Percentiles rank a stretch among this genome's conserved stretches.
Evolutionary conservation across 2,329 filamentous ascomycete species (phyloP).

Genomic region (Fulvia fulva): DNA sequence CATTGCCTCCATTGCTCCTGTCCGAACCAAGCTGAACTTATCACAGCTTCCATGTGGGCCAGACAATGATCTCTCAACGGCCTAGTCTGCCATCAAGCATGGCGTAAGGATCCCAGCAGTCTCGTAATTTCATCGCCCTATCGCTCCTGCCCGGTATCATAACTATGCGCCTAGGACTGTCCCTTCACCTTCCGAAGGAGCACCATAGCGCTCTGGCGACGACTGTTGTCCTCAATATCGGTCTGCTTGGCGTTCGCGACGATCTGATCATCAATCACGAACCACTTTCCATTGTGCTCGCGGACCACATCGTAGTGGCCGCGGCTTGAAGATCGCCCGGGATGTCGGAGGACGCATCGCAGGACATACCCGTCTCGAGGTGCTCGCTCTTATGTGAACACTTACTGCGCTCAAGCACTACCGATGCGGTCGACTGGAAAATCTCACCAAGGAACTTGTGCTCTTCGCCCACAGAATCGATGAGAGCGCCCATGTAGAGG

Average conservation of each 20-base stretch:
- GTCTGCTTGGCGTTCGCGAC: background rate
- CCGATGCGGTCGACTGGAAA: constrained; percentile 2
- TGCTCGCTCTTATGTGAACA: background rate
- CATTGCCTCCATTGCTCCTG: no score
- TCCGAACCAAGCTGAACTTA: no score
- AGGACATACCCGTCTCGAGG: background rate
- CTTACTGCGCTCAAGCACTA: background rate
- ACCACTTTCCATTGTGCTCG: background rate
- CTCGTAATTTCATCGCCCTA: no score
- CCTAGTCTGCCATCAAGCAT: no score
- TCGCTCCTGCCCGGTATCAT: no score
- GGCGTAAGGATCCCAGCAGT: no score
- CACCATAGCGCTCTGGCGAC: constrained; percentile 2
- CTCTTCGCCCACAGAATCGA: constrained; percentile 8
- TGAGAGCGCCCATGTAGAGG: constrained; percentile 13
- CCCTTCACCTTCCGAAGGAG: background rate
- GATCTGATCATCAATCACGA: constrained; percentile 1
- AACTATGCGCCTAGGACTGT: no score
- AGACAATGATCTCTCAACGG: no score
- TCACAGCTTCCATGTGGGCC: no score
- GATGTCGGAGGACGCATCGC: background rate
- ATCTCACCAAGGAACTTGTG: constrained; percentile 3
- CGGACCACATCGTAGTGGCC: background rate
- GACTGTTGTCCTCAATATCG: background rate
- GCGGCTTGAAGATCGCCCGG: background rate